Percentiles rank a stretch among this genome's conserved stretches.
Evolutionary conservation across 306 rosid species (phyloP).

Genomic region (Carpinus fangiana): DNA sequence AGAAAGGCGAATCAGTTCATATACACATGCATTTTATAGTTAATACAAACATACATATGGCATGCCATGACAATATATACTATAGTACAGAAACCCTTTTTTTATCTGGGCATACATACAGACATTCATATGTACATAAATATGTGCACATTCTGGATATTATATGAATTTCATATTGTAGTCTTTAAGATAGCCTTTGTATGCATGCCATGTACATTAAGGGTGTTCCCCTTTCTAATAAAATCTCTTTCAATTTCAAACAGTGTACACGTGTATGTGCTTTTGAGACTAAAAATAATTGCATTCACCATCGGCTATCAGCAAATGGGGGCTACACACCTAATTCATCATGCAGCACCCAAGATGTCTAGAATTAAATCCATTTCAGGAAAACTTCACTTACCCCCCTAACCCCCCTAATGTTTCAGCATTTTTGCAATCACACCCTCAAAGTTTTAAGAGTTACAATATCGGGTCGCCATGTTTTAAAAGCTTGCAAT

Average conservation of each 20-base stretch:
- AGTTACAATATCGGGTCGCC: too few species aligned
- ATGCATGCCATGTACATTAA: background rate
- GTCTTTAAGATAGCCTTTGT: background rate
- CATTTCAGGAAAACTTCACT: too few species aligned
- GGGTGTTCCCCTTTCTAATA: background rate
- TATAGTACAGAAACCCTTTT: too few species aligned
- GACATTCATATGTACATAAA: background rate
- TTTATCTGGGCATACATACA: background rate
- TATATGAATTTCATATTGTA: background rate
- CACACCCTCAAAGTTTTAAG: too few species aligned
- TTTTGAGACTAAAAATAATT: background rate
- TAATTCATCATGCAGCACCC: background rate
- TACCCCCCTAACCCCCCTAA: too few species aligned
- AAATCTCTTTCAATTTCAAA: background rate
- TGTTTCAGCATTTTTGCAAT: too few species aligned
- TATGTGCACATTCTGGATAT: background rate
- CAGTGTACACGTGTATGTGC: background rate
- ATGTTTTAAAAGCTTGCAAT: too few species aligned
- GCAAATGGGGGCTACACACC: background rate
- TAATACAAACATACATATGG: background rate
- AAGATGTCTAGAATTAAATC: background rate
- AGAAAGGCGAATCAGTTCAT: background rate
- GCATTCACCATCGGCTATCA: background rate
- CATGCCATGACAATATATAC: too few species aligned
- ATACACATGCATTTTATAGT: background rate